A percentile compares a stretch with the other conserved stretches of the same genome.
phyloP scores from a whole-genome alignment of 495 filamentous ascomycete genomes.

The Halenospora varia region DNA sequence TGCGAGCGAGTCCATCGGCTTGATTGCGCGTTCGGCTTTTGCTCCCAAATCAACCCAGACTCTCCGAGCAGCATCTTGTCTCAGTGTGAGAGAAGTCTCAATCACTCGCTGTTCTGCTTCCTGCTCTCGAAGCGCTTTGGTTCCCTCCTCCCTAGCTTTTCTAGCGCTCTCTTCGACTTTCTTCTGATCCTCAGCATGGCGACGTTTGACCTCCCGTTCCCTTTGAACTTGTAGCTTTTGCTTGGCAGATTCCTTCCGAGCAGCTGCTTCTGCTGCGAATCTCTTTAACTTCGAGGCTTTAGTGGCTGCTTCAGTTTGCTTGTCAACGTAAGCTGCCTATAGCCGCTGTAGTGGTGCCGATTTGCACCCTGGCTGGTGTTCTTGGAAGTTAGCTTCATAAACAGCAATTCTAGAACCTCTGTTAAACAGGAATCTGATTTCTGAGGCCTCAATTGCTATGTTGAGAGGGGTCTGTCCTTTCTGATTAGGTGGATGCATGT shows the following conservation, averaged over 20 bases:
- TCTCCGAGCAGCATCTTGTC: conserved; percentile 4
- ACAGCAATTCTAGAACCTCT: neutral
- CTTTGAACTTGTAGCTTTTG: neutral
- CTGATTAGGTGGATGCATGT: conserved; percentile 3
- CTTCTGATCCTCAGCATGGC: conserved; percentile 2
- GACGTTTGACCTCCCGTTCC: neutral
- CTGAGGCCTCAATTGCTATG: neutral
- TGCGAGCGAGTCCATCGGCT: neutral
- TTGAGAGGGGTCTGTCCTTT: neutral
- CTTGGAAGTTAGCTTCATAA: conserved; percentile 3
- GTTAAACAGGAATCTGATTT: neutral
- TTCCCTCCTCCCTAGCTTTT: conserved; percentile 4
- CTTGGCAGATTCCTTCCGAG: neutral
- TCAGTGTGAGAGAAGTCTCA: conserved; percentile 1
- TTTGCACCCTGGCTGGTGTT: neutral
- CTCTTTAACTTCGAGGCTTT: conserved; percentile 1
- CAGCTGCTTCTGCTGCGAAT: neutral
- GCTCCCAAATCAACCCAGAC: conserved; percentile 1
- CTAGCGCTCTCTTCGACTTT: neutral
- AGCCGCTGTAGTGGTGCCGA: neutral
- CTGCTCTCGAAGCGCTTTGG: conserved; percentile 3
- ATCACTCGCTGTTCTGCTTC: conserved; percentile 4
- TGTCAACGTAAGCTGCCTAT: conserved; percentile 5
- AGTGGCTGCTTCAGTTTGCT: conserved; percentile 6
- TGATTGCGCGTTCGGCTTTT: conserved; percentile 1